Percentiles rank a stretch among this genome's conserved stretches.
These are phyloP conservation scores for Vickermania ingenoplastis DNA, from an alignment of 208 protist species.

Conservation along the genomic window DNA sequence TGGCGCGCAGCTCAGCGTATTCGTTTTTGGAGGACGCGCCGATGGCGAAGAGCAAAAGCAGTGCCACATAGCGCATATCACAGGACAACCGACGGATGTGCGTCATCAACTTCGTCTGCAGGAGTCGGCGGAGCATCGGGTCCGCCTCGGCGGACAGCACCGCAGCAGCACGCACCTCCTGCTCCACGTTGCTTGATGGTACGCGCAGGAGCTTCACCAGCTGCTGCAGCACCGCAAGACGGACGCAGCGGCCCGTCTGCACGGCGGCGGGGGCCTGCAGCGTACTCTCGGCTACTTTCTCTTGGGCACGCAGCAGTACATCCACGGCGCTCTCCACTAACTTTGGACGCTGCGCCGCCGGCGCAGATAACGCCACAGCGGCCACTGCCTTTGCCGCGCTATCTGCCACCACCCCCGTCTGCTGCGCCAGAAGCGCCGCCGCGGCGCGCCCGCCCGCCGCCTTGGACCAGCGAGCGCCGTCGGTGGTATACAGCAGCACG, in stretches of 20 bases:
- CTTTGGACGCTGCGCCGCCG: not conserved
- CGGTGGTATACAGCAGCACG: not conserved
- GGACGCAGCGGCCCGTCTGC: slow-evolving; percentile 4
- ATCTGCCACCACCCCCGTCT: not conserved
- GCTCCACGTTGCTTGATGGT: slow-evolving; percentile 32
- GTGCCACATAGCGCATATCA: slow-evolving; percentile 62
- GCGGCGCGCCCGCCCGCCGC: not conserved
- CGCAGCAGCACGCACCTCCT: slow-evolving; percentile 52
- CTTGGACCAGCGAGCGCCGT: not conserved
- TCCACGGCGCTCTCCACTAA: not conserved
- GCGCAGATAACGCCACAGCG: not conserved
- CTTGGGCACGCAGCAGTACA: not conserved
- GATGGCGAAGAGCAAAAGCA: slow-evolving; percentile 66
- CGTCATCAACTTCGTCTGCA: slow-evolving; percentile 44
- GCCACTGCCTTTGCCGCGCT: not conserved
- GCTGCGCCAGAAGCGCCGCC: not conserved
- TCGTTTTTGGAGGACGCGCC: slow-evolving; percentile 38
- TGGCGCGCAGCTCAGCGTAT: slow-evolving; percentile 33
- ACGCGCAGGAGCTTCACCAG: slow-evolving; percentile 38
- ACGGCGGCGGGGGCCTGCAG: slow-evolving; percentile 8
- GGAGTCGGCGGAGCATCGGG: slow-evolving; percentile 24
- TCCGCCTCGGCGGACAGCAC: slow-evolving; percentile 62
- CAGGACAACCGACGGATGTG: slow-evolving; percentile 17
- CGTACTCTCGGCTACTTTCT: slow-evolving; percentile 4
- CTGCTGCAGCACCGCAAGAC: slow-evolving; percentile 46